Conservation (phyloP, 345 rosid species). For the Hibiscus syriacus region DNA sequence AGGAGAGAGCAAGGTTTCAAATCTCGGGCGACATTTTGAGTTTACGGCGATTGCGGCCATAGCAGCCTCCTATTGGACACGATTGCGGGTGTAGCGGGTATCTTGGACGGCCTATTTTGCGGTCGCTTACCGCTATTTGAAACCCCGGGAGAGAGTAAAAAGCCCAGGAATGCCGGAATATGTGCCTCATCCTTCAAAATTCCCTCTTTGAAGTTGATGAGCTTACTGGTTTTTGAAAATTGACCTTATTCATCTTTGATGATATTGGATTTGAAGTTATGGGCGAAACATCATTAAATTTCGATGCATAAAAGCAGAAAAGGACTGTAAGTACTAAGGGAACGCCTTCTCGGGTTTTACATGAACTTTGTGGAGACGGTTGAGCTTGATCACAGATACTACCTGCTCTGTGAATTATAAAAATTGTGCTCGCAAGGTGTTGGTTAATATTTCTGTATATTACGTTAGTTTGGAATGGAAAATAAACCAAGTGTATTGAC, state of each 20-base stretch:
- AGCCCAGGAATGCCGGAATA: slow-evolving; percentile 40
- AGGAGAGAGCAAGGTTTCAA: too few relatives aligned
- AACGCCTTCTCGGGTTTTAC: slow-evolving; percentile 8
- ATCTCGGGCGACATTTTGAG: too few relatives aligned
- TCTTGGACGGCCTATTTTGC: too few relatives aligned
- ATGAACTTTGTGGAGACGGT: slow-evolving; percentile 28
- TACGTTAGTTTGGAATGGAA: slow-evolving; percentile 42
- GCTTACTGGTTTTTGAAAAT: slow-evolving; percentile 10
- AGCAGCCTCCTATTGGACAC: too few relatives aligned
- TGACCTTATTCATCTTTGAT: slow-evolving; percentile 10
- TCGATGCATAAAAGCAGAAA: slow-evolving; percentile 5
- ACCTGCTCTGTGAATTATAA: slow-evolving; percentile 7
- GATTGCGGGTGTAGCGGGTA: too few relatives aligned
- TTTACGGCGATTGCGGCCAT: too few relatives aligned
- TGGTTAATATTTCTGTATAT: slow-evolving; percentile 6
- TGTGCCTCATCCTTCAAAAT: slow-evolving; percentile 22
- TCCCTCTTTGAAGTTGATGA: slow-evolving; percentile 22
- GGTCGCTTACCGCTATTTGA: too few relatives aligned
- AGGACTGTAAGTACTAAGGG: not conserved
- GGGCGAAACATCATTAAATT: not conserved
- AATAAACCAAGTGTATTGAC: too few relatives aligned
- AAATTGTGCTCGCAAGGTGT: slow-evolving; percentile 13
- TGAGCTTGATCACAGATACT: slow-evolving; percentile 13
- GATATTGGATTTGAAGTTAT: slow-evolving; percentile 10
- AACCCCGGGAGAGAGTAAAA: not conserved